These are phyloP conservation scores for Penicillium chermesinum DNA, from an alignment of 495 filamentous ascomycete species.

Conservation along the genomic window DNA sequence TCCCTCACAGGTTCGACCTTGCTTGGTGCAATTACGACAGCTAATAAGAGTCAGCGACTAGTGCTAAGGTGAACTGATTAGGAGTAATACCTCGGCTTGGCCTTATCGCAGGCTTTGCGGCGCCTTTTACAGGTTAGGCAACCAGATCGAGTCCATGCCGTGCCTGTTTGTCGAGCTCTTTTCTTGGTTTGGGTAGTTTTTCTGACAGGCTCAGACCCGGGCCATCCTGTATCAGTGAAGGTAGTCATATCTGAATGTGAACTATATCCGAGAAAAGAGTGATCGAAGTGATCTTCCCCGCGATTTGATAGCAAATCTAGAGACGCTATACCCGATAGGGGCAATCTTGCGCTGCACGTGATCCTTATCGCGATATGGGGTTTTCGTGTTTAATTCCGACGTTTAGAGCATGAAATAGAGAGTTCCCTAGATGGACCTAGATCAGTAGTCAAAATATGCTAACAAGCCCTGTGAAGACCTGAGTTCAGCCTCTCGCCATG, in stretches of 20 bases:
- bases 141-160: slow-evolving; percentile 40
- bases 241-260: slow-evolving; percentile 9
- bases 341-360: slow-evolving; percentile 19
- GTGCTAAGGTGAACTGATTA: background rate
- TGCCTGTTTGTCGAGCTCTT: slow-evolving; percentile 30
- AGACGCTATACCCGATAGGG: slow-evolving; percentile 15
- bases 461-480: no score
- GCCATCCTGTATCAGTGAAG: slow-evolving; percentile 11
- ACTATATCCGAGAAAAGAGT: background rate
- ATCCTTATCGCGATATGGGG: slow-evolving; percentile 7
- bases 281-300: slow-evolving; percentile 8
- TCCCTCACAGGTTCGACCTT: slow-evolving; percentile 38
- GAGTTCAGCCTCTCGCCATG: no score
- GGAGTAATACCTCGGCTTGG: slow-evolving; percentile 31
- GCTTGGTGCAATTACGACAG: slow-evolving; percentile 37
- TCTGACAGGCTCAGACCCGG: slow-evolving; percentile 1
- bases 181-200: slow-evolving; percentile 14
- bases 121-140: slow-evolving; percentile 43
- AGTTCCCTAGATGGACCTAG: no score
- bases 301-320: slow-evolving; percentile 18
- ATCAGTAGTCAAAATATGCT: no score
- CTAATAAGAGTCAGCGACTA: slow-evolving; percentile 17
- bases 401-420: no score
- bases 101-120: slow-evolving; percentile 42
- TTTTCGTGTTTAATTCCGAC: no score